These are phyloP conservation scores for Lactifluus piperatus DNA, from an alignment of 768 basidiomycete genomes.

Conservation along the genomic window DNA sequence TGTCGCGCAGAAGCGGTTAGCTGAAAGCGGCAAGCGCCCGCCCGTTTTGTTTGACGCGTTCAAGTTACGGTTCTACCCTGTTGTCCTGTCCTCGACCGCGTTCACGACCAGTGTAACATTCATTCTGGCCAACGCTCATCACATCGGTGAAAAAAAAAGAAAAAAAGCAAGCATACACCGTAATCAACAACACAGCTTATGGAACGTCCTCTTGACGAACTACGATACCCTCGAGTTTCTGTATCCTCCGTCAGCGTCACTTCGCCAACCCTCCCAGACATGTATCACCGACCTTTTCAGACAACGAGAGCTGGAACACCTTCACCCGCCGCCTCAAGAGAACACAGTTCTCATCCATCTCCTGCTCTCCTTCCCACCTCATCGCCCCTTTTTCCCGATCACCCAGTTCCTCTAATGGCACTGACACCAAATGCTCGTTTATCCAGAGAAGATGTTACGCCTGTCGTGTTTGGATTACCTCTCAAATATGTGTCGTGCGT, in stretches of 20 bases:
- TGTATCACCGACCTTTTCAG: constrained; percentile 56
- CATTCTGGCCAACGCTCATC: neutral
- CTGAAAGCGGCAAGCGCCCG: too few species aligned
- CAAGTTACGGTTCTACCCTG: neutral
- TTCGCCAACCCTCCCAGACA: constrained; percentile 34
- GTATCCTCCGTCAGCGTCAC: constrained; percentile 15
- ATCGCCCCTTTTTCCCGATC: constrained; percentile 13
- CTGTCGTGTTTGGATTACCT: constrained; percentile 60
- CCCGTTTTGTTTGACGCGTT: neutral
- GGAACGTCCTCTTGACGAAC: constrained; percentile 11
- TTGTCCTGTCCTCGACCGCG: neutral
- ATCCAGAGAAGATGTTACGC: constrained; percentile 25
- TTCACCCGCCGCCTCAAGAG: constrained; percentile 33
- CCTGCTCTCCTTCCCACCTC: constrained; percentile 17
- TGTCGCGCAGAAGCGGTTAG: neutral
- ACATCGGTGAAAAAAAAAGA: neutral
- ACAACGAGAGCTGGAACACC: constrained; percentile 39
- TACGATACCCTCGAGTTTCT: constrained; percentile 14
- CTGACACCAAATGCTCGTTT: neutral
- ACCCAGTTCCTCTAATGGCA: constrained; percentile 12
- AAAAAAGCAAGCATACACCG: neutral
- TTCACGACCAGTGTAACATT: neutral
- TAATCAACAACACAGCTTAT: neutral
- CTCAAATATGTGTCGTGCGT: constrained; percentile 78
- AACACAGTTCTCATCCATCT: constrained; percentile 30